Base-by-base conservation (phyloP, 1,284 basidiomycete species). In the Microstroma glucosiphilum region DNA sequence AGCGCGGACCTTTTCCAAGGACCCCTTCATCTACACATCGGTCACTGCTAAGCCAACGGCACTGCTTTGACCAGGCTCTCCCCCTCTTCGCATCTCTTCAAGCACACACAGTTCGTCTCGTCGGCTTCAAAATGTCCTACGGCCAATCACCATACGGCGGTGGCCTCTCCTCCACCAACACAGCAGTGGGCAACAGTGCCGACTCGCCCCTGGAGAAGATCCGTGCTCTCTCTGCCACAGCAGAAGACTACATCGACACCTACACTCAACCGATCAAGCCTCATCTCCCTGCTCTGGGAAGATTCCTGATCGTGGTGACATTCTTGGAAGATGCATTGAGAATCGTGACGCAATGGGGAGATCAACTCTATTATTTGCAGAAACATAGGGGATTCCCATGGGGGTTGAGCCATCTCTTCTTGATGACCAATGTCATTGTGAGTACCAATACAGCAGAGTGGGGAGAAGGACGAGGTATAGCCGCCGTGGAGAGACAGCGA, bases 301-400 rank as follows among this genome's bases (percentile, higher is more conserved):
- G 96, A 69, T 97, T 97, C 82, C 82, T 99, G 69, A 98, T 98
- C 80, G 92, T 99, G 60, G 92, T 96, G 51, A 99, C 94, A 6
- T 99, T 99, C 83, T 83, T 94, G 79, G 94, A 99, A 83, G 94
- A 98, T 80, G 91, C 94, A 12, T 82, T 96, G 77, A 84, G 94
- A 71, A 98, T 98, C 80, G 68, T 90, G 65, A 91, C 92, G 11
- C 94, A 97, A 81, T 96, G 92, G 91, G 80, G 85, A 59, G 94
- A 99, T 82, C 94, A 99, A 82, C 85, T 93, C 51, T 69, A 67
- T 57, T 75, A 69, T 73, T 91, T 91, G 30, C 72, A 80, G 68
- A 76, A 77, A 82, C 91, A 97, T 82, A 86, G 96, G 78, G 85
- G 88, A 74, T 96, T 98, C 83, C 92, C 90, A 46, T 91, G 90